Conservation (phyloP, 306 rosid genomes). For the Elaeagnus macrophylla region DNA sequence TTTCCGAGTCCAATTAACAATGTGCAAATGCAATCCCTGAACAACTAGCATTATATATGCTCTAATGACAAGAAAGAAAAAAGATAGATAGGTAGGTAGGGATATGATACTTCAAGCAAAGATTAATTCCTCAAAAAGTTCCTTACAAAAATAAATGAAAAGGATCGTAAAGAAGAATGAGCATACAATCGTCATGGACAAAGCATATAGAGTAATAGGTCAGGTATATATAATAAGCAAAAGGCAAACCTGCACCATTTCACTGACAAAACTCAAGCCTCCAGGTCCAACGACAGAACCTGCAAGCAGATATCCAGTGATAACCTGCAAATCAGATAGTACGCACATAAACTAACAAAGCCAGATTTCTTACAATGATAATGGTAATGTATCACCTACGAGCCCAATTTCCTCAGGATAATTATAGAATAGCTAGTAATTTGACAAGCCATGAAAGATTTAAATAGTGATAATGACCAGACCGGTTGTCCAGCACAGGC, state of each 20-base stretch:
- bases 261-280: constrained; percentile 87
- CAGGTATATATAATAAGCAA: not conserved
- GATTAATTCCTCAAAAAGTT: too few species aligned
- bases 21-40: too few species aligned
- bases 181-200: not conserved
- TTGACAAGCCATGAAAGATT: not conserved
- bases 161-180: not conserved
- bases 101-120: too few species aligned
- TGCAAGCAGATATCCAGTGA: constrained; percentile 87
- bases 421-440: too few species aligned
- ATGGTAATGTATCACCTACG: too few species aligned
- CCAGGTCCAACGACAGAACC: constrained; percentile 94
- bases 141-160: not conserved
- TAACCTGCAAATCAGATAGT: constrained; percentile 41
- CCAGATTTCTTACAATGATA: too few species aligned
- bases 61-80: too few species aligned
- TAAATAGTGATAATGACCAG: constrained; percentile 27
- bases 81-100: too few species aligned
- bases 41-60: too few species aligned
- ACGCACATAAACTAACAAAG: too few species aligned
- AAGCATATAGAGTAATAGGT: not conserved
- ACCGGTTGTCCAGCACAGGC: constrained; percentile 99
- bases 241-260: constrained; percentile 82
- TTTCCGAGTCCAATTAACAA: too few species aligned
- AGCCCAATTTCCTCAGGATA: too few species aligned